These are phyloP conservation scores for Dothideomycetes sp. DNA, from an alignment of 2,329 filamentous ascomycete genomes.

Conservation along the genomic window DNA sequence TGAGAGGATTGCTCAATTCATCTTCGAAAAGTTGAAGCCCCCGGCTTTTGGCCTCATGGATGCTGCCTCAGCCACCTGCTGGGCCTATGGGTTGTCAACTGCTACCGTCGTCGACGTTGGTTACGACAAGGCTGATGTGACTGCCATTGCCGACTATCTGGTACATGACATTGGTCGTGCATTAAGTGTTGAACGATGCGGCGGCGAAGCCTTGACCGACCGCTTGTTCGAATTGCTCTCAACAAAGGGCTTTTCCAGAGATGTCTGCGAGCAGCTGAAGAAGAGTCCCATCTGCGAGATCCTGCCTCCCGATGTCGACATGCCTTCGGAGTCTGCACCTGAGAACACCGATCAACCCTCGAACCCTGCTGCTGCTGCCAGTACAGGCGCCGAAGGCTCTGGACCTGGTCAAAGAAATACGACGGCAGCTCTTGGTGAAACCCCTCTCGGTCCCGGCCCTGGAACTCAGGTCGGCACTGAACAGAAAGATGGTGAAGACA, in stretches of 20 bases:
- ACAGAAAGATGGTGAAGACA: conserved; percentile 42
- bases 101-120: conserved; percentile 88
- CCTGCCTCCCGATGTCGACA: conserved; percentile 43
- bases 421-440: conserved; percentile 34
- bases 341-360: conserved; percentile 27
- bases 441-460: conserved; percentile 44
- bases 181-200: conserved; percentile 56
- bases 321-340: conserved; percentile 41
- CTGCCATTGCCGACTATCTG: conserved; percentile 74
- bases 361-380: conserved; percentile 49
- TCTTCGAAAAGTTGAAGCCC: conserved; percentile 95
- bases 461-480: conserved; percentile 48
- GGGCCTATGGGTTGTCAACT: conserved; percentile 70
- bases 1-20: conserved; percentile 81
- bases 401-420: conserved; percentile 33
- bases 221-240: conserved; percentile 59
- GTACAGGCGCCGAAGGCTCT: conserved; percentile 43
- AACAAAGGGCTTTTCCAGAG: conserved; percentile 47
- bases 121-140: conserved; percentile 84
- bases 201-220: conserved; percentile 79
- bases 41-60: conserved; percentile 87
- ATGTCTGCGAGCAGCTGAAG: conserved; percentile 59
- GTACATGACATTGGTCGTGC: conserved; percentile 61
- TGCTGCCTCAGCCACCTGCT: conserved; percentile 70
- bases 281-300: conserved; percentile 55